Evolutionary conservation across 352 stramenopile species (phyloP).

Genomic region (Pythium coloratum): DNA sequence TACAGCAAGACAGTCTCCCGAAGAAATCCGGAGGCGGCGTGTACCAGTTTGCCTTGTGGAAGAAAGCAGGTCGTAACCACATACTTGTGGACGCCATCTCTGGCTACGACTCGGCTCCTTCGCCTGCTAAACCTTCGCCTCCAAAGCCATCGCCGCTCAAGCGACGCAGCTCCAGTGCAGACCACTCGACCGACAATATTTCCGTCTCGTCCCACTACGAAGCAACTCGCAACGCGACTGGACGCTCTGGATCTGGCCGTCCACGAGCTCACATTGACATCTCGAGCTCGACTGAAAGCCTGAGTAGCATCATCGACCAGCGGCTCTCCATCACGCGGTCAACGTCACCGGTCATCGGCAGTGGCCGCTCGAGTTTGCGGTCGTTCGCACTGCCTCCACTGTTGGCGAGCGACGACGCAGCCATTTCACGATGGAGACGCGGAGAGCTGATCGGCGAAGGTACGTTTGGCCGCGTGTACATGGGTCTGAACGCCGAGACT

Average conservation of each 20-base stretch:
- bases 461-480: slow-evolving; percentile 96
- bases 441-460: slow-evolving; percentile 94
- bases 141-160: slow-evolving; percentile 17
- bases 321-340: slow-evolving; percentile 49
- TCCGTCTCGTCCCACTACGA: slow-evolving; percentile 24
- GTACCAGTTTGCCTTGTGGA: slow-evolving; percentile 63
- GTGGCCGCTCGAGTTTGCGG: slow-evolving; percentile 17
- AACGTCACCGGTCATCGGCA: slow-evolving; percentile 47
- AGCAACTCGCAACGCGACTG: slow-evolving; percentile 24
- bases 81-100: slow-evolving; percentile 53
- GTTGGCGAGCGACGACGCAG: slow-evolving; percentile 22
- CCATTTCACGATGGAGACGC: slow-evolving; percentile 88
- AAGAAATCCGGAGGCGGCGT: slow-evolving; percentile 28
- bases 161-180: slow-evolving; percentile 22
- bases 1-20: neutral
- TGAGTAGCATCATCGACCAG: slow-evolving; percentile 11
- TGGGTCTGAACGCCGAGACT: slow-evolving; percentile 92
- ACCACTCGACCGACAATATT: slow-evolving; percentile 9
- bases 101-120: slow-evolving; percentile 18
- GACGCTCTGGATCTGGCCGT: slow-evolving; percentile 19
- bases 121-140: slow-evolving; percentile 16
- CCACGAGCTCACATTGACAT: neutral
- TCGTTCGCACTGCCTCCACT: slow-evolving; percentile 17
- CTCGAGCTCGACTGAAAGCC: neutral
- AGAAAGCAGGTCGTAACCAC: slow-evolving; percentile 44